A percentile compares a stretch with the other conserved stretches of the same genome.
Conservation (phyloP, 495 filamentous ascomycete genomes). For the Lichina pygmaea region DNA sequence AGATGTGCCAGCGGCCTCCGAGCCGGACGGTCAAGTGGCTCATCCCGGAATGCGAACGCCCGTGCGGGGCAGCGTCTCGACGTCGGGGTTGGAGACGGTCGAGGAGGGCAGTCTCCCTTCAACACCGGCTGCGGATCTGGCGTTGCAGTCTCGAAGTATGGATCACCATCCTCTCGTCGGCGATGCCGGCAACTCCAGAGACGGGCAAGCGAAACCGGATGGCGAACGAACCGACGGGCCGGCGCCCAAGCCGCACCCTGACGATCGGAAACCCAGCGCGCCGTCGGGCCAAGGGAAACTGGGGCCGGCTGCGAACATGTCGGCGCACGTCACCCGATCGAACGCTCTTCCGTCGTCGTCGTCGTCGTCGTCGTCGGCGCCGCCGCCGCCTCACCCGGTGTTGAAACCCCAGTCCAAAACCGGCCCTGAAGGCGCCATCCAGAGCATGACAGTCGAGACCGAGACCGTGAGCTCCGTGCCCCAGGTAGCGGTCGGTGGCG, state of each 20-base stretch:
- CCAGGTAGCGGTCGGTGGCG: constrained; percentile 55
- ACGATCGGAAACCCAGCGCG: no score
- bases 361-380: constrained; percentile 1
- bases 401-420: constrained; percentile 23
- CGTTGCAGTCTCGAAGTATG: not conserved
- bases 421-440: constrained; percentile 41
- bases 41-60: constrained; percentile 33
- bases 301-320: not conserved
- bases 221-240: no score
- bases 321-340: constrained; percentile 11
- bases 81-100: constrained; percentile 65
- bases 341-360: constrained; percentile 2
- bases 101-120: constrained; percentile 68
- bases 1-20: constrained; percentile 4
- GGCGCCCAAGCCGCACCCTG: no score
- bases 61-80: constrained; percentile 36
- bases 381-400: constrained; percentile 12
- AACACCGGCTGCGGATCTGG: constrained; percentile 29
- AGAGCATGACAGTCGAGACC: constrained; percentile 94
- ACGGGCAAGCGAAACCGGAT: no score
- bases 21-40: constrained; percentile 24
- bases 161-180: no score
- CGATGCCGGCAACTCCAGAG: not conserved
- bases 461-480: constrained; percentile 85
- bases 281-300: no score